Evolutionary conservation across 176 grass and related monocot genomes (phyloP), one percentile per base, ranked within the genome.

Genomic region (Cenchrus americanus): DNA sequence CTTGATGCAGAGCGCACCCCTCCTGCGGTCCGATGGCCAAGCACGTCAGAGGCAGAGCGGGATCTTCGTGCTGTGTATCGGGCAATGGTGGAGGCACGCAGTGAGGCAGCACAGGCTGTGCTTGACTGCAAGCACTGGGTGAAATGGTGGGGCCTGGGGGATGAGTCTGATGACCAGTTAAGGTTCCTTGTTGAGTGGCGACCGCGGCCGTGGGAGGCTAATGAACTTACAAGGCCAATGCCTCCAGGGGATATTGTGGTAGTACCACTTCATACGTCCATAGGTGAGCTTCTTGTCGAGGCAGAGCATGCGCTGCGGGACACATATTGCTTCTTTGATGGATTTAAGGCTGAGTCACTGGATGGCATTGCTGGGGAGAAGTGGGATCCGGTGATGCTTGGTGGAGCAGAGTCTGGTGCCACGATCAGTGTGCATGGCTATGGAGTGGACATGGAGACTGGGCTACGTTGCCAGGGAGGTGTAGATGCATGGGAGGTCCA

Each of bases 301-400:
- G 89, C 70, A 53, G 93, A 94, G 81, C 80, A 75, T 43, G 93
- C 93, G 37, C 62, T 98, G 83, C 83, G 70, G 51, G 96, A 98
- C 77, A 92, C 93, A 0, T 98, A 98, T 80, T 98, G 83, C 83
- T 84, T 88, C 57, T 82, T 98, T 77, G 87, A 94, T 62, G 72
- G 68, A 77, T 98, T 98, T 79, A 73, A 22, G 58, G 96, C 85
- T 10, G 78, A 85, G 54, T 71, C 64, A 13, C 51, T 95, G 64
- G 82, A 95, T 57, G 93, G 96, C 9, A 80, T 95, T 62, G 69
- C 80, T 70, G 96, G 96, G 46, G 89, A 98, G 80, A 84, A 82
- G 49, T 92, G 93, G 93, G 96, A 98, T 59, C 93, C 96, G 1
- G 96, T 98, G 83, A 85, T 98, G 87, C 87, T 92, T 87, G 95